Base-by-base conservation (phyloP, 129 eudicot genomes). In the Centrapalus pauciflorus region DNA sequence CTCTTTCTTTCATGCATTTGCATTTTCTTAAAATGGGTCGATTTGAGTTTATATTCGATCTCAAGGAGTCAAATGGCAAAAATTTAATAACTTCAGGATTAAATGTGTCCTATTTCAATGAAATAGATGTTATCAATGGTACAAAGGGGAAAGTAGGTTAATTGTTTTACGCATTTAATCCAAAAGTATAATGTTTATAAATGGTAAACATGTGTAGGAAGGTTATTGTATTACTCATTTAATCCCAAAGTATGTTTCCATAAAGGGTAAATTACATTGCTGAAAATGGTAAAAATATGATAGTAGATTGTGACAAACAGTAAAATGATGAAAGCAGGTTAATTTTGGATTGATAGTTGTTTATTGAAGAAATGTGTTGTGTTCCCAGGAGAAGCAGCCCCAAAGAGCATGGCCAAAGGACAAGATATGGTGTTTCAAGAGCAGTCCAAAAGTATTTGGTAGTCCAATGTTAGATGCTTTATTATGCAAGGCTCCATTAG, bases 361-460 rank as follows among this genome's bases (percentile, higher is more conserved):
- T 48, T 46, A n/a, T n/a, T n/a, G n/a, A 10, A 4, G 46, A 16
- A n/a, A 38, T 52, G 37, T 26, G n/a, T 69, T 28, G 11, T 20
- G 60, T 67, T 50, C 3, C 13, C 96, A 93, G 99, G 95, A 93
- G 79, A 94, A 77, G 83, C 90, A 84, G 52, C 85, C 88, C 0
- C 99, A 94, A 72, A 89, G 86, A 63, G 68, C 93, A 8, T 94
- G 99, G 99, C 99, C 99, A 0, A 86, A 89, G 72, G 95, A 89
- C 64, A 70, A 80, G 45, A 94, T 94, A 66, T 94, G 99, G 99
- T 82, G 86, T 2, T 94, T 76, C 77, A 83, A 80, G 73, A 79
- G 59, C 43, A 54, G 71, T 6, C 76, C 77, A 21, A 94, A 82
- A 55, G 60, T 94, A 23, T 52, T 89, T 28, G 99, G 97, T 30